Evolutionary conservation across 306 rosid genomes (phyloP).

Genomic region (Spatholobus suberectus): DNA sequence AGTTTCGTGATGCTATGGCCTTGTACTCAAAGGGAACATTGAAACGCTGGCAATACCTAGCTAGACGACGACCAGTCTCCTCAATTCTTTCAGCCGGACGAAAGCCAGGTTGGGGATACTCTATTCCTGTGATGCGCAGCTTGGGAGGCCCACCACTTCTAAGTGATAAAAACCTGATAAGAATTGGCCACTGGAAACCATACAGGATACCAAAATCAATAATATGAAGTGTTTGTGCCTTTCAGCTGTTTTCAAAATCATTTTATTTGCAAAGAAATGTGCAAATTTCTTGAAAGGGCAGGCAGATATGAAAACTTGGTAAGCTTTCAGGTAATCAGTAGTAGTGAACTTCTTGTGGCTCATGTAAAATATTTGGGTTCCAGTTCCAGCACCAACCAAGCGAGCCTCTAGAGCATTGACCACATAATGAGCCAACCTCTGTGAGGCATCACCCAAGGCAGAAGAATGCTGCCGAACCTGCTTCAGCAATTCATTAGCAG

Average conservation of each 20-base stretch:
- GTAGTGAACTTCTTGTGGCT: slow-evolving; percentile 55
- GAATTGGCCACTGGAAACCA: slow-evolving; percentile 93
- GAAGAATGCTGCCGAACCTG: slow-evolving; percentile 78
- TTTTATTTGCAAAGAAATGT: slow-evolving; percentile 61
- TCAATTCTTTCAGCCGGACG: slow-evolving; percentile 74
- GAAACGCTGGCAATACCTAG: slow-evolving; percentile 72
- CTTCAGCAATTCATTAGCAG: slow-evolving; percentile 66
- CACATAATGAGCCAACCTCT: slow-evolving; percentile 77
- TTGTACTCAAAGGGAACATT: slow-evolving; percentile 74
- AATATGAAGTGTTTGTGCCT: slow-evolving; percentile 66
- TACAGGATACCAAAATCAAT: slow-evolving; percentile 85
- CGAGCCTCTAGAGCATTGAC: slow-evolving; percentile 76
- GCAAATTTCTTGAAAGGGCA: slow-evolving; percentile 73
- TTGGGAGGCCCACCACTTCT: slow-evolving; percentile 80
- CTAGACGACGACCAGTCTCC: slow-evolving; percentile 83
- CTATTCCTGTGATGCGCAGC: slow-evolving; percentile 84
- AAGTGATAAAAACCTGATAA: slow-evolving; percentile 63
- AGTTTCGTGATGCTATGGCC: slow-evolving; percentile 65
- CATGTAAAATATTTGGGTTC: slow-evolving; percentile 59
- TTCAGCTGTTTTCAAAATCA: slow-evolving; percentile 58
- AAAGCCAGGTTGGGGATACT: slow-evolving; percentile 82
- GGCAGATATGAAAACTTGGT: slow-evolving; percentile 56
- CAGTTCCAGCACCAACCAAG: slow-evolving; percentile 67
- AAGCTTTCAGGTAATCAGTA: slow-evolving; percentile 60
- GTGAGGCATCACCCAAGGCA: slow-evolving; percentile 62